Base-by-base conservation (phyloP, 2,329 filamentous ascomycete genomes). In the Penicillium sp. region DNA sequence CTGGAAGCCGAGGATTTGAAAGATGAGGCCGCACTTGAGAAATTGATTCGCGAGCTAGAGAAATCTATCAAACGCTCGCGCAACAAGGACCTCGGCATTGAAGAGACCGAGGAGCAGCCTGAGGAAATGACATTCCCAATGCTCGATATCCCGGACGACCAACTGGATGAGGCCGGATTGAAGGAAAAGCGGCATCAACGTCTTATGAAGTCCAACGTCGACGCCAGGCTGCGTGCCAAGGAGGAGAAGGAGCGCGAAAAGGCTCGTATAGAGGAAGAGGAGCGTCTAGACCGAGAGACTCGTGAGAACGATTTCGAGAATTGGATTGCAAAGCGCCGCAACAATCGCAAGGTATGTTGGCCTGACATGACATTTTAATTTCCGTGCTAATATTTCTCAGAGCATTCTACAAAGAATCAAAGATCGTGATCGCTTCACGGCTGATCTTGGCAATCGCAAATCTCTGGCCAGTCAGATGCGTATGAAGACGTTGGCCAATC, bases 401-500 rank as follows among this genome's bases (percentile, higher is more conserved):
- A 83, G 84, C 22, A 80, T 96, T 3, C 82, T 89, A 8, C 80
- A 90, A 67, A 91, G 86, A 74, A 95, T 99, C 74, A 97, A 96
- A 74, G 93, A 97, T 65, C 88, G 92, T 50, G 92, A 97, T 68
- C 86, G 92, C 18, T 83, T 97, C 59, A 97, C 96, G 77, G 90
- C 92, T 42, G 94, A 99, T 69, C 84, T 97, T 1, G 92, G 93
- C 55, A 97, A 97, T 75, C 89, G 94, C 69, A 99, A 99, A 74
- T 97, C 92, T 0, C 85, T 97, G 20, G 94, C 94, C 9, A 94
- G 89, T 55, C 93, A 97, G 74, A 95, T 96, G 76, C 89, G 94
- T 61, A 99, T 99, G 94, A 97, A 97, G 78, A 93, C 88, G 49
- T 92, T 99, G 56, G 94, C 94, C 57, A 97, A 96, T 69, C 86